phyloP scores from a whole-genome alignment of 345 rosid genomes.

The Anastatica hierochuntica region DNA sequence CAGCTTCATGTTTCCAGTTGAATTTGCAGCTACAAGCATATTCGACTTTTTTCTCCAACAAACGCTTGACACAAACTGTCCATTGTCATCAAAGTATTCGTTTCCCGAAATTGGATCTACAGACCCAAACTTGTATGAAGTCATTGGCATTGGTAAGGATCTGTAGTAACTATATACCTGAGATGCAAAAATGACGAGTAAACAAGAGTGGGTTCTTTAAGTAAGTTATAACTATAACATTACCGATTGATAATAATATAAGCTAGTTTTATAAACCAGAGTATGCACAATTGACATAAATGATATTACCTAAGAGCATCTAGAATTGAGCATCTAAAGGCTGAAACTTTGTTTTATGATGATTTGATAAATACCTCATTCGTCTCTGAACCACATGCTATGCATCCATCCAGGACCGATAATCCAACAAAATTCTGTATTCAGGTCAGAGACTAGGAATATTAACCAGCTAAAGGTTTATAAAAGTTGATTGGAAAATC shows the following conservation, averaged over 20 bases:
- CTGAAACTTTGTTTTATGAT: too few relatives aligned
- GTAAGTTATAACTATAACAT: too few relatives aligned
- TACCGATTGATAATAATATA: not conserved
- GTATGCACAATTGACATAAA: too few relatives aligned
- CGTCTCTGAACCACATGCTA: conserved; percentile 91
- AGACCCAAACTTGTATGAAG: conserved; percentile 75
- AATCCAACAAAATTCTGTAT: conserved; percentile 84
- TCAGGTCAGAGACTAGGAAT: conserved; percentile 20
- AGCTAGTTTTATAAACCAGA: too few relatives aligned
- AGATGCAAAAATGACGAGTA: not conserved
- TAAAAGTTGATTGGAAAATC: not conserved
- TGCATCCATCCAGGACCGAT: conserved; percentile 73
- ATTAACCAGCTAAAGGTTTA: not conserved
- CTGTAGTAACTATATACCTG: conserved; percentile 76
- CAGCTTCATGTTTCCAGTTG: conserved; percentile 69
- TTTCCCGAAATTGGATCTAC: conserved; percentile 53
- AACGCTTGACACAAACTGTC: conserved; percentile 89
- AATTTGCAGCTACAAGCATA: conserved; percentile 75
- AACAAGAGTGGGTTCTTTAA: too few relatives aligned
- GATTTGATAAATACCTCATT: conserved; percentile 90
- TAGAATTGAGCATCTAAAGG: too few relatives aligned
- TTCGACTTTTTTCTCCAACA: conserved; percentile 77
- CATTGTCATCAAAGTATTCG: conserved; percentile 44
- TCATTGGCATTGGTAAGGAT: conserved; percentile 78
- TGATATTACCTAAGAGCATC: too few relatives aligned